Evolutionary conservation across 257 asterid genomes (phyloP).

Genomic region (Agastache rugosa): DNA sequence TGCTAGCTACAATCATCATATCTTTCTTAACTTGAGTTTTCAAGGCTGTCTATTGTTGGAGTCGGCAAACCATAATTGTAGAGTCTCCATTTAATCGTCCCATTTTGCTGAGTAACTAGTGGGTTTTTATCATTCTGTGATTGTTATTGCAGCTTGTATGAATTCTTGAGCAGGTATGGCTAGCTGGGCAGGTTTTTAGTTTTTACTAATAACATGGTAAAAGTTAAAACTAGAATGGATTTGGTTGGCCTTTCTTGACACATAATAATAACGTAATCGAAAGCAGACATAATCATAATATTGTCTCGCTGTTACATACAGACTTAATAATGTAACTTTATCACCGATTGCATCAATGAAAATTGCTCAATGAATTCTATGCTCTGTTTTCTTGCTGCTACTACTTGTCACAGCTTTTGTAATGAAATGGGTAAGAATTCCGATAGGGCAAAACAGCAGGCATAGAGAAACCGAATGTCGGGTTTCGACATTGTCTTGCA

Average conservation of each 20-base stretch:
- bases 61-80: not conserved
- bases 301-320: not conserved
- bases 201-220: not conserved
- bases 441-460: slow-evolving; percentile 83
- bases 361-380: slow-evolving; percentile 36
- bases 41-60: not conserved
- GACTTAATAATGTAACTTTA: not conserved
- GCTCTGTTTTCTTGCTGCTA: slow-evolving; percentile 38
- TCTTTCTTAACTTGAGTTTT: too few species aligned
- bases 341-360: slow-evolving; percentile 17
- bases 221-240: not conserved
- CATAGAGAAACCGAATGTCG: slow-evolving; percentile 91
- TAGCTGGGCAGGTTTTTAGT: not conserved
- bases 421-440: slow-evolving; percentile 70
- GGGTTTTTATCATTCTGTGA: not conserved
- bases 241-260: not conserved
- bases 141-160: not conserved
- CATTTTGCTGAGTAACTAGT: not conserved
- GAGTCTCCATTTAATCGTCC: not conserved
- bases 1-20: not conserved
- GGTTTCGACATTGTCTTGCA: slow-evolving; percentile 68
- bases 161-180: not conserved
- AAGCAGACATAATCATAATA: not conserved
- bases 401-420: slow-evolving; percentile 59
- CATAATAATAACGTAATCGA: not conserved